phyloP scores from a whole-genome alignment of 805 yeast genomes.

The Ogataea nitratoaversa region DNA sequence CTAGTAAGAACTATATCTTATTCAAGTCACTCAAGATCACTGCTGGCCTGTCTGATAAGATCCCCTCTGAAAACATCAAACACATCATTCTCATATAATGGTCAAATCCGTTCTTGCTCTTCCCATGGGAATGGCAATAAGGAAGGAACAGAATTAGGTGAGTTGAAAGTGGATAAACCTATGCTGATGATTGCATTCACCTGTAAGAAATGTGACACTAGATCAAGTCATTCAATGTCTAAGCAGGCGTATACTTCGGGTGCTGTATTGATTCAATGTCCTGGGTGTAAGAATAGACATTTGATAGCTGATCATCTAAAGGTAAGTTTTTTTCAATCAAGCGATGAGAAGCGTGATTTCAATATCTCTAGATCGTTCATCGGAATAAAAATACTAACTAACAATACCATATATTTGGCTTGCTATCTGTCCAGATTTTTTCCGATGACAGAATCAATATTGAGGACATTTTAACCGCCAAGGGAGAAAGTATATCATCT shows the following conservation, averaged over 20 bases:
- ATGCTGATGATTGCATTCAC: constrained; percentile 86
- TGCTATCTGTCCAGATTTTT: constrained; percentile 49
- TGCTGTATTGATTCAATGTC: constrained; percentile 85
- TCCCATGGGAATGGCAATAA: not conserved
- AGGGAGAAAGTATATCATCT: constrained; percentile 71
- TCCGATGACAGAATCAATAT: constrained; percentile 74
- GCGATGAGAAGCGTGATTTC: too few species aligned
- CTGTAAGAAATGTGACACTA: constrained; percentile 77
- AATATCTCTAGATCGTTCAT: too few species aligned
- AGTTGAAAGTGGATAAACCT: constrained; percentile 64
- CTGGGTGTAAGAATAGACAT: constrained; percentile 84
- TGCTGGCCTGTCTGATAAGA: not conserved
- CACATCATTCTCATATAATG: constrained; percentile 5
- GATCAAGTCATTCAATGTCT: constrained; percentile 87
- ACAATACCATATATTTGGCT: not conserved
- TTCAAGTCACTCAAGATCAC: not conserved
- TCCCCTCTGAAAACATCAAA: not conserved
- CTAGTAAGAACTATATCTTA: not conserved
- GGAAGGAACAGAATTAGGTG: constrained; percentile 5
- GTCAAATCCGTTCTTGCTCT: constrained; percentile 10
- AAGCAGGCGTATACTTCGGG: constrained; percentile 89
- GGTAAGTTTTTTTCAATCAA: constrained; percentile 25
- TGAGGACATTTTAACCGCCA: constrained; percentile 68
- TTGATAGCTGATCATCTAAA: constrained; percentile 84
- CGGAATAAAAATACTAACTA: not conserved